Percentiles rank a stretch among this genome's conserved stretches.
These are phyloP conservation scores for Prunus padus DNA, from an alignment of 306 rosid species.

Conservation along the genomic window DNA sequence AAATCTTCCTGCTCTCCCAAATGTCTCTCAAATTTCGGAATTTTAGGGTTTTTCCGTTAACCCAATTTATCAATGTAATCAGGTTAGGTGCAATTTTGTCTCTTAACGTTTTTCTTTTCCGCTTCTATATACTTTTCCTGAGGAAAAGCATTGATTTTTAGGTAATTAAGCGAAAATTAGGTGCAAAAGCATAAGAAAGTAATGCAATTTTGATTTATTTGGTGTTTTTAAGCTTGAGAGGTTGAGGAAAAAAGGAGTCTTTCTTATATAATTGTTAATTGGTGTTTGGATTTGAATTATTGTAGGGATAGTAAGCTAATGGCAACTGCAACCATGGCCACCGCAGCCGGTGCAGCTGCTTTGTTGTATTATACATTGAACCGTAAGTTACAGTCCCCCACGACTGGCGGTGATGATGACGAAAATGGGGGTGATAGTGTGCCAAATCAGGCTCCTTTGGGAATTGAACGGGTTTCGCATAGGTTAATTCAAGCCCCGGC, in stretches of 20 bases:
- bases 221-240: not conserved
- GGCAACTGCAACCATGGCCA: slow-evolving; percentile 99
- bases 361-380: slow-evolving; percentile 80
- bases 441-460: slow-evolving; percentile 38
- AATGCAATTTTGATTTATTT: not conserved
- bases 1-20: not conserved
- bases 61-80: slow-evolving; percentile 23
- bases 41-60: slow-evolving; percentile 47
- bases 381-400: slow-evolving; percentile 48
- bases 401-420: slow-evolving; percentile 40
- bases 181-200: not conserved
- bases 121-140: not conserved
- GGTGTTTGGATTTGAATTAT: not conserved
- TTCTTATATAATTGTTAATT: slow-evolving; percentile 6
- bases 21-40: slow-evolving; percentile 7
- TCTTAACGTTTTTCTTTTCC: not conserved
- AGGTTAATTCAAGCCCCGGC: slow-evolving; percentile 89
- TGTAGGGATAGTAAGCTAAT: slow-evolving; percentile 50
- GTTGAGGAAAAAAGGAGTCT: not conserved
- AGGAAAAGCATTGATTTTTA: not conserved
- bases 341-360: slow-evolving; percentile 99
- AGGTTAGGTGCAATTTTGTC: slow-evolving; percentile 17
- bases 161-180: not conserved
- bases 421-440: slow-evolving; percentile 31
- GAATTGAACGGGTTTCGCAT: slow-evolving; percentile 64